Percentiles rank a stretch among this genome's conserved stretches.
phyloP scores from a whole-genome alignment of 2,329 filamentous ascomycete genomes.

The Apiospora kogelbergensis region DNA sequence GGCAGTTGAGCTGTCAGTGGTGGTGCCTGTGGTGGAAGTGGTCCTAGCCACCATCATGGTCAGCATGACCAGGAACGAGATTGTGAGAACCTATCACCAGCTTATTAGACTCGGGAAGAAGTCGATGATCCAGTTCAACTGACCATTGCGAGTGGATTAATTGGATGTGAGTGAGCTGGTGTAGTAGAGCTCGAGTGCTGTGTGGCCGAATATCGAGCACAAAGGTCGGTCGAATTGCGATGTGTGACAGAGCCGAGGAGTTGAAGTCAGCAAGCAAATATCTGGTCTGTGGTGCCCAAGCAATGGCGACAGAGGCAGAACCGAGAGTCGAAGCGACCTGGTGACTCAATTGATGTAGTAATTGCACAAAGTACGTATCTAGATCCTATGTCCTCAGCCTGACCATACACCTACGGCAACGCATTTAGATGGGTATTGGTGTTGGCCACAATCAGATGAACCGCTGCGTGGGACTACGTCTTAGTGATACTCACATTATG shows the following conservation, averaged over 20 bases:
- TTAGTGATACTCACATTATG: no score
- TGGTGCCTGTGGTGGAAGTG: neutral
- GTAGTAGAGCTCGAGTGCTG: neutral
- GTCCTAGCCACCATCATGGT: slow-evolving; percentile 2
- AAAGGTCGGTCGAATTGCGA: neutral
- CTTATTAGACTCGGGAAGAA: neutral
- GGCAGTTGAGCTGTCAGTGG: neutral
- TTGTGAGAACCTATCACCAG: neutral
- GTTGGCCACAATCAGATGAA: no score
- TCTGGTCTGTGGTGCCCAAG: neutral
- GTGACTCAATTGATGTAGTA: neutral
- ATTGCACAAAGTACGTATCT: no score
- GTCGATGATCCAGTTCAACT: neutral
- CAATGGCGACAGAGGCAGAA: neutral
- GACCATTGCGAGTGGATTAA: neutral
- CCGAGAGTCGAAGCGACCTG: neutral
- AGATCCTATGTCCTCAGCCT: no score
- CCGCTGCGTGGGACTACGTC: no score
- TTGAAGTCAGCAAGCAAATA: no score
- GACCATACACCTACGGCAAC: neutral
- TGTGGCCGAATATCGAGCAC: neutral
- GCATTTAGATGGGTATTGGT: no score
- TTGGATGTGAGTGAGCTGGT: neutral
- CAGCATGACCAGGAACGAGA: slow-evolving; percentile 1
- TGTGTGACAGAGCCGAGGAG: neutral